These are phyloP conservation scores for Citrullus amarus DNA, from an alignment of 306 rosid species.

Conservation along the genomic window DNA sequence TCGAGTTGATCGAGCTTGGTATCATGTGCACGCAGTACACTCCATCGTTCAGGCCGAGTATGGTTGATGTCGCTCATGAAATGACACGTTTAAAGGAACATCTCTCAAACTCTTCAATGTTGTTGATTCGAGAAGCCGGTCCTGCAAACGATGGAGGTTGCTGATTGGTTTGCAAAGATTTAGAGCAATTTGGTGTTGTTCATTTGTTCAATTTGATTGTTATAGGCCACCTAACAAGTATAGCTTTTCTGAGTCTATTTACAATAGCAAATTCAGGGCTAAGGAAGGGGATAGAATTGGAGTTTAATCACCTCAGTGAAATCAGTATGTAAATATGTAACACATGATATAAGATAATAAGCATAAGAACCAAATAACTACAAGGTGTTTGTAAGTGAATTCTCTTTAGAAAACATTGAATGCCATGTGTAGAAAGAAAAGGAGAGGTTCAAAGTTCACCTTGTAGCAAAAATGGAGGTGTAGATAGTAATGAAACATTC, in stretches of 20 bases:
- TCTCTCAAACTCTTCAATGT: conserved; percentile 27
- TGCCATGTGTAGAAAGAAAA: background rate
- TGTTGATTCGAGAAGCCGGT: background rate
- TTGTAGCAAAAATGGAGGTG: background rate
- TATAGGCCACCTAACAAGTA: background rate
- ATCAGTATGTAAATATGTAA: background rate
- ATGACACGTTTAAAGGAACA: conserved; percentile 57
- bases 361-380: background rate
- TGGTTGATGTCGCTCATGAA: conserved; percentile 68
- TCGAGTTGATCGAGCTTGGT: conserved; percentile 69
- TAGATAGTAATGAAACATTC: background rate
- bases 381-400: background rate
- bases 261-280: background rate
- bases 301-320: background rate
- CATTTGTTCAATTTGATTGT: conserved; percentile 1
- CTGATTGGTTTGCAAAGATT: background rate
- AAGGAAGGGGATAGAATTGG: background rate
- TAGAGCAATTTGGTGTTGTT: background rate
- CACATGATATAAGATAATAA: background rate
- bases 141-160: background rate
- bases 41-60: conserved; percentile 67
- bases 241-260: background rate
- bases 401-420: background rate
- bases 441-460: background rate
- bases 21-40: conserved; percentile 72